Evolutionary conservation across 2,329 filamentous ascomycete species (phyloP), one percentile per base, ranked within the genome.

Genomic region (Colletotrichum sublineola): DNA sequence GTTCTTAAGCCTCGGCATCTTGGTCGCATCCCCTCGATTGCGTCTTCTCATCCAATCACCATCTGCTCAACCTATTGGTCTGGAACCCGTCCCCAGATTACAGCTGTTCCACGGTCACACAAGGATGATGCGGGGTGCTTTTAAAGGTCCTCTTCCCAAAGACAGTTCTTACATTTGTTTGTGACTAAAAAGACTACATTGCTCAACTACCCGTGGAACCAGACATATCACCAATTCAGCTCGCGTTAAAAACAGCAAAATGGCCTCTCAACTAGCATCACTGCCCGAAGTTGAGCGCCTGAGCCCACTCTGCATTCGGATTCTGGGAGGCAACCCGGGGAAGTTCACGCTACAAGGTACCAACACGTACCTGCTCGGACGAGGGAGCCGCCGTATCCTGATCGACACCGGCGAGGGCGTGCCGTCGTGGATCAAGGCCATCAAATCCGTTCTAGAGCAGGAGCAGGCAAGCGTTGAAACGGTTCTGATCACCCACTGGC

Each of bases 341-440:
- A 98, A 97, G 85, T 91, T 91, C 78, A 88, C 89, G 5, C 83
- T 92, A 14, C 89, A 92, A 82, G 92, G 95, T 74, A 98, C 96
- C 76, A 99, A 99, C 81, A 99, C 96, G 44, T 99, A 99, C 81
- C 88, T 99, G 24, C 79, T 99, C 71, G 96, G 96, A 71, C 91
- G 88, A 8, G 96, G 95, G 4, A 80, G 84, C 7, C 82, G 84
- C 8, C 91, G 96, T 12, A 87, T 98, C 71, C 88, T 99, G 31
- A 90, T 99, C 78, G 96, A 99, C 82, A 97, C 95, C 0, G 96
- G 93, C 61, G 92, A 97, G 81, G 96, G 96, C 58, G 89, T 86
- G 70, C 89, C 91, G 2, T 86, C 88, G 44, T 99, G 96, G 96
- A 86, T 90, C 53, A 81, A 86, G 0, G 87, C 89, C 0, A 82